Evolutionary conservation across 2,329 filamentous ascomycete species (phyloP), one percentile per base, ranked within the genome.

Genomic region (Stachybotrys echinatus): DNA sequence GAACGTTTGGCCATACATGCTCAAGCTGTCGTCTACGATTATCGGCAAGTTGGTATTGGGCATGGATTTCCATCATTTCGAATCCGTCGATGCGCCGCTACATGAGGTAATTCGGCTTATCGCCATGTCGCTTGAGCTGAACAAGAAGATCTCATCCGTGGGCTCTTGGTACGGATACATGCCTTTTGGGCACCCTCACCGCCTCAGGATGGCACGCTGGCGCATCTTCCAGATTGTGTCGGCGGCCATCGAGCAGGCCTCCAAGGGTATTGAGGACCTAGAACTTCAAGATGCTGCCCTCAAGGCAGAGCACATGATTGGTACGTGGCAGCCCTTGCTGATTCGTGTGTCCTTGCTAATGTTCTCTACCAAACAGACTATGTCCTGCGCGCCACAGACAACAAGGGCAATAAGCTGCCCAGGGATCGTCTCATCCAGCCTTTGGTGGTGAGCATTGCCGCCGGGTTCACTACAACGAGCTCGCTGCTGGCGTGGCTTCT

Each of bases 391-490:
- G 80, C 79, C 2, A 73, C 67, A 6, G 80, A 83, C 52, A 72
- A 61, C 54, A 74, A 78, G 42, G 80, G 80, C 34, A 70, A 80
- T 48, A 77, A 79, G 52, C 63, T 84, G 1, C 76, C 80, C 0
- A 62, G 67, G 0, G 43, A 56, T 10, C 55, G 59, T 2, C 55
- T 68, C 21, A 57, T 58, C 40, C 52, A 54, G 0, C 57, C 63
- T 0, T 64, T 82, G 0, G 65, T 81, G 2, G 77, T 83, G 3
- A 72, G 73, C 6, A 78, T 74, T 0, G 80, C 70, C 4, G 81
- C 81, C 2, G 81, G 81, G 19, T 84, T 84, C 65, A 81, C 77
- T 2, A 84, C 81, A 0, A 84, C 77, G 1, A 76, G 74, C 3
- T 77, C 78, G 0, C 71, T 84, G 4, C 67, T 84, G 2, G 80